Conservation (phyloP, 768 basidiomycete species). For the Termitomyces sp. region DNA sequence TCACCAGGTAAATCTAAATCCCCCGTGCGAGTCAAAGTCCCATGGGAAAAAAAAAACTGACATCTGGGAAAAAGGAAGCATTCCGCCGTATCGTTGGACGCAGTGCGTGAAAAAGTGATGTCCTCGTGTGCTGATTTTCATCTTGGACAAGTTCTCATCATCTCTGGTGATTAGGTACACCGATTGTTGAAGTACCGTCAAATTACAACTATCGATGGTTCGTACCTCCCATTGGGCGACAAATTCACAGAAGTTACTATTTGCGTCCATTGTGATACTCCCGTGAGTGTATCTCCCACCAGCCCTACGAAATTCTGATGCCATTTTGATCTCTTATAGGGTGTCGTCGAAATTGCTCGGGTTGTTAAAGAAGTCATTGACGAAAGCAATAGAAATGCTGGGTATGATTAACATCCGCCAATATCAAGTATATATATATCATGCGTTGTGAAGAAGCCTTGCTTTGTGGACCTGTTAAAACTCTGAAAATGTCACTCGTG, state of each 20-base stretch:
- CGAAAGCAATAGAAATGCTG: neutral
- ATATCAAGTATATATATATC: neutral
- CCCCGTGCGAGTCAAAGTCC: neutral
- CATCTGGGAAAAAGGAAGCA: constrained; percentile 36
- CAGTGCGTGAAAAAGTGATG: constrained; percentile 39
- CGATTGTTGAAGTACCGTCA: constrained; percentile 35
- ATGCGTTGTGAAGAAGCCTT: neutral
- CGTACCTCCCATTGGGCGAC: constrained; percentile 35
- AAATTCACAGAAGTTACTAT: constrained; percentile 50
- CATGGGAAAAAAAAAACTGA: neutral
- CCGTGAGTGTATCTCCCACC: constrained; percentile 30
- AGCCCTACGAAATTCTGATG: no score
- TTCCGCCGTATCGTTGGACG: constrained; percentile 36
- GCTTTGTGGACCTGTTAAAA: no score
- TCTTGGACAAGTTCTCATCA: neutral
- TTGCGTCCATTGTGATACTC: constrained; percentile 63
- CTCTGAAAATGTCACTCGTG: no score
- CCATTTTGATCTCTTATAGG: neutral
- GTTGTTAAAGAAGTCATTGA: neutral
- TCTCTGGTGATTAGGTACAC: constrained; percentile 35
- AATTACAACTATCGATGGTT: constrained; percentile 44
- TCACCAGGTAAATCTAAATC: constrained; percentile 46
- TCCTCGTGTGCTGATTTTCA: neutral
- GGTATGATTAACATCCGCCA: neutral
- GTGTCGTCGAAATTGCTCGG: constrained; percentile 5